These are phyloP conservation scores for Pichia sp. DNA, from an alignment of 1,139 yeast genomes.

Conservation along the genomic window DNA sequence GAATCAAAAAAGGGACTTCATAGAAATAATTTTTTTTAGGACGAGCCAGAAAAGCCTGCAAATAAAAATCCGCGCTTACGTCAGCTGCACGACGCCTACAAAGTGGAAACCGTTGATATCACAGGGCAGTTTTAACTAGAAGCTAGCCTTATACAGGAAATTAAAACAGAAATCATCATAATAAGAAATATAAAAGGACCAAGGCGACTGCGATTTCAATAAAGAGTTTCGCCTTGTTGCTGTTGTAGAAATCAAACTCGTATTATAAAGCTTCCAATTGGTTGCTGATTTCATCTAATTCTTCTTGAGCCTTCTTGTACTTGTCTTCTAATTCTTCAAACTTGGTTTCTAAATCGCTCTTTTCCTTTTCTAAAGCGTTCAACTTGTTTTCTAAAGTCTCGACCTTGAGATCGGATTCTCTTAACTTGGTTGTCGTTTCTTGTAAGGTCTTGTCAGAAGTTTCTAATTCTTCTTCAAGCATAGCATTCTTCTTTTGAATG, in stretches of 20 bases:
- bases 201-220: slow-evolving; percentile 10
- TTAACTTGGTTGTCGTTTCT: slow-evolving; percentile 90
- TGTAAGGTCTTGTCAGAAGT: slow-evolving; percentile 88
- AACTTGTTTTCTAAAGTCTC: slow-evolving; percentile 97
- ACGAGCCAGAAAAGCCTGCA: too few relatives aligned
- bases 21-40: too few relatives aligned
- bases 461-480: slow-evolving; percentile 93
- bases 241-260: slow-evolving; percentile 1
- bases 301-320: slow-evolving; percentile 81
- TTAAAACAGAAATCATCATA: neutral
- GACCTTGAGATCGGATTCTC: slow-evolving; percentile 95
- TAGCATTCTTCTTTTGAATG: slow-evolving; percentile 87
- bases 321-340: slow-evolving; percentile 85
- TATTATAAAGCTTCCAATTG: slow-evolving; percentile 83
- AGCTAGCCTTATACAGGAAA: too few relatives aligned
- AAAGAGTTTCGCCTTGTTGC: neutral
- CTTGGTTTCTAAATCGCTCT: slow-evolving; percentile 89
- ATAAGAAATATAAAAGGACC: slow-evolving; percentile 10
- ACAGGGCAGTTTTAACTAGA: too few relatives aligned
- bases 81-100: too few relatives aligned
- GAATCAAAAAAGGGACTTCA: too few relatives aligned
- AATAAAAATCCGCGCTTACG: too few relatives aligned
- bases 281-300: slow-evolving; percentile 90
- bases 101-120: too few relatives aligned
- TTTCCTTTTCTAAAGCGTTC: slow-evolving; percentile 86